A percentile compares a stretch with the other conserved stretches of the same genome.
Evolutionary conservation across 2,329 filamentous ascomycete species (phyloP).

Genomic region (Dactylellina cionopaga): DNA sequence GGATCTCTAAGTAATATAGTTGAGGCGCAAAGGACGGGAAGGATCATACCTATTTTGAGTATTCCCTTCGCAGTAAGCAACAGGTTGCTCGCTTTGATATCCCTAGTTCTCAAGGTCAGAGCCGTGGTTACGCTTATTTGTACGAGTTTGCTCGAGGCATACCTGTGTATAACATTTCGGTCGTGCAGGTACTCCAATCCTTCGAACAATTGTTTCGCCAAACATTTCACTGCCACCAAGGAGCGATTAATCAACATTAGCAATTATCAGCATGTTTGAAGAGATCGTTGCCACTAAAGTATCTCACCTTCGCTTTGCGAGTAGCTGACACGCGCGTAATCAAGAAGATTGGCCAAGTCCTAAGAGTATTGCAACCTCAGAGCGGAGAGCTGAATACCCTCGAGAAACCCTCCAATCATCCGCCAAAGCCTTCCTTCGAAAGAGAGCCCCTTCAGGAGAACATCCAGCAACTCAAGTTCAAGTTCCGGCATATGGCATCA

Average conservation of each 20-base stretch:
- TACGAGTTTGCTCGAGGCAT: constrained; percentile 3
- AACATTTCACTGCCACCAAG: constrained; percentile 59
- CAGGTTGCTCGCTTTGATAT: constrained; percentile 61
- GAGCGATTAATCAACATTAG: neutral
- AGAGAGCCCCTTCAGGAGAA: neutral
- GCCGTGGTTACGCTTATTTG: neutral
- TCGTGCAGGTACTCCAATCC: constrained; percentile 60
- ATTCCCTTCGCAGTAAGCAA: constrained; percentile 59
- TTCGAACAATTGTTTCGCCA: constrained; percentile 60
- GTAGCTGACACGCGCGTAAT: constrained; percentile 59
- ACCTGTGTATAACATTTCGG: constrained; percentile 60
- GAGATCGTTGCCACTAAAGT: neutral
- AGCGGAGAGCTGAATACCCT: constrained; percentile 49
- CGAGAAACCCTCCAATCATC: constrained; percentile 39
- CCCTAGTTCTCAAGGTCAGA: constrained; percentile 54
- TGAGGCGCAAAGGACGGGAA: neutral
- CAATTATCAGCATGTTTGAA: no score
- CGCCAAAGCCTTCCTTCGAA: constrained; percentile 19
- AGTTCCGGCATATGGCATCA: constrained; percentile 13
- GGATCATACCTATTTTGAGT: constrained; percentile 59
- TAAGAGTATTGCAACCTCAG: constrained; percentile 54
- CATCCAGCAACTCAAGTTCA: neutral
- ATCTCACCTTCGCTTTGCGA: constrained; percentile 59
- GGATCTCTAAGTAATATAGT: no score
- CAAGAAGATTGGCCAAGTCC: constrained; percentile 60